A percentile compares a stretch with the other conserved stretches of the same genome.
Conservation (phyloP, 108 stramenopile species). For the Cyclotella sp. region DNA sequence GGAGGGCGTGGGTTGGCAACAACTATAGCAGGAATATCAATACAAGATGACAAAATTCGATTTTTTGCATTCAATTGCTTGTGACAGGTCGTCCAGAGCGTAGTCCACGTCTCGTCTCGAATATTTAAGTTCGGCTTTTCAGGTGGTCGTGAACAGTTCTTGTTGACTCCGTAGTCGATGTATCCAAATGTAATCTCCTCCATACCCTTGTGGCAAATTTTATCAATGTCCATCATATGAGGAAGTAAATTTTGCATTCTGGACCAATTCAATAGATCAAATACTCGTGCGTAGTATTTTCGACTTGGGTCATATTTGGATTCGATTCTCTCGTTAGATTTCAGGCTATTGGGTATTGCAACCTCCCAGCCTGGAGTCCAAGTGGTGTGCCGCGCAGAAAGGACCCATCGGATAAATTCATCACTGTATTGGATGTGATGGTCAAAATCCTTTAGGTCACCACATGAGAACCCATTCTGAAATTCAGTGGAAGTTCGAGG, state of each 20-base stretch:
- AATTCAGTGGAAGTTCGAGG: constrained; percentile 34
- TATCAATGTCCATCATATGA: constrained; percentile 7
- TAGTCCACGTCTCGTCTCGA: constrained; percentile 18
- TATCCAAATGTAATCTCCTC: background rate
- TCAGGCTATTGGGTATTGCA: background rate
- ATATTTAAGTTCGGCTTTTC: constrained; percentile 20
- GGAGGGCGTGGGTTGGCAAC: constrained; percentile 29
- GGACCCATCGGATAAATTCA: constrained; percentile 28
- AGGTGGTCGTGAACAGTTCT: background rate
- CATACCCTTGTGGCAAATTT: constrained; percentile 52
- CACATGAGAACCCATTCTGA: constrained; percentile 9
- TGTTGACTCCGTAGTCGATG: background rate
- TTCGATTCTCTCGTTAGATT: background rate
- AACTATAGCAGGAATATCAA: constrained; percentile 42
- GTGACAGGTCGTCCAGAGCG: constrained; percentile 30
- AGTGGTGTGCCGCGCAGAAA: constrained; percentile 29
- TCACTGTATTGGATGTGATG: constrained; percentile 9
- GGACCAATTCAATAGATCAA: constrained; percentile 45
- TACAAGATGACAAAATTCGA: constrained; percentile 33
- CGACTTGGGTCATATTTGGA: background rate
- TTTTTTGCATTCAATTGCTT: constrained; percentile 26
- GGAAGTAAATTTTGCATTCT: constrained; percentile 29
- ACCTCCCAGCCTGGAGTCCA: constrained; percentile 37
- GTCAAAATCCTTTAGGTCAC: background rate
- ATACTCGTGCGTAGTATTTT: constrained; percentile 39